Evolutionary conservation across 1,284 basidiomycete genomes (phyloP), one percentile per base, ranked within the genome.

Genomic region (Sanghuangporus sanghuang): DNA sequence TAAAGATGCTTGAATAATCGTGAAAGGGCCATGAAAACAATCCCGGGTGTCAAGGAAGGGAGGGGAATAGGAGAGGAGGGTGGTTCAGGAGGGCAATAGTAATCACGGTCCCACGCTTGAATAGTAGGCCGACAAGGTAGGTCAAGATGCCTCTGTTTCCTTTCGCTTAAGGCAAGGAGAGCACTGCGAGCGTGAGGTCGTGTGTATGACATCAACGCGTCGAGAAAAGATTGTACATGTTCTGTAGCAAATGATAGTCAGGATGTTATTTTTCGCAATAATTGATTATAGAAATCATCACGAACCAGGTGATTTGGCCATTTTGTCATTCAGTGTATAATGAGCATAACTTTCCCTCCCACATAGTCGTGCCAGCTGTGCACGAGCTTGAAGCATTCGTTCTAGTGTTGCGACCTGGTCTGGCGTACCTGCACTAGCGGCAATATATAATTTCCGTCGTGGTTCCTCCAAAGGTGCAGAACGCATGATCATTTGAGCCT

Each of bases 91-190:
- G 90, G 87, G 71, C 89, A 84, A 76, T 93, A 96, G 73, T 89
- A 96, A 69, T 97, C 94, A 66, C 94, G 83, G 74, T 98, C 95
- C 95, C 95, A 98, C 2, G 93, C 89, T 67, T 95, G 85, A 62
- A 97, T 86, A 8, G 79, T 77, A 38, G 92, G 92, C 52, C 82
- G 74, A 62, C 80, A 74, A 11, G 76, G 67, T 2, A 83, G 76
- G 38, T 81, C 75, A 42, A 89, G 80, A 70, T 89, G 86, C 9
- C 77, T 78, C 72, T 90, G 87, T 76, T 96, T 97, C 65, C 91
- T 81, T 54, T 80, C 69, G 66, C 88, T 87, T 23, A 97, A 81
- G 6, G 84, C 79, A 18, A 82, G 81, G 49, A 97, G 77, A 57
- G 95, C 95, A 23, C 77, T 79, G 49, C 82, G 78, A 5, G 94